A percentile compares a stretch with the other conserved stretches of the same genome.
Conservation (phyloP, 2,329 filamentous ascomycete species). For the Raffaelea ambrosiae region DNA sequence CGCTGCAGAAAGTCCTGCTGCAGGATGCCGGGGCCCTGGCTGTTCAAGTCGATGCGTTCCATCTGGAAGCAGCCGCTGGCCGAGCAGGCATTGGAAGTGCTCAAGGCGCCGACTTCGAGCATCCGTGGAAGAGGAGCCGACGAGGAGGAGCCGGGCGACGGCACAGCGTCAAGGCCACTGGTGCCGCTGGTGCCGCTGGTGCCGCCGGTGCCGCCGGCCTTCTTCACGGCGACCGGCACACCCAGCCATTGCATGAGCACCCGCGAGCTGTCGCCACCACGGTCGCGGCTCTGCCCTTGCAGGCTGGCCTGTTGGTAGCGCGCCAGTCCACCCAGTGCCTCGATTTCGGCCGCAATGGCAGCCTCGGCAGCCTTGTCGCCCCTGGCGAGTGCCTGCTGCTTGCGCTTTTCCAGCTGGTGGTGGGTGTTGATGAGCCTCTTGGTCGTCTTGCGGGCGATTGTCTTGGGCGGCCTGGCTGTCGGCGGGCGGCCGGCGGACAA, state of each 20-base stretch:
- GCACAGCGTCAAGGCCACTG: too few relatives aligned
- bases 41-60: constrained; percentile 82
- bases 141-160: too few relatives aligned
- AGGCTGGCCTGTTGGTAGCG: constrained; percentile 60
- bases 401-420: constrained; percentile 56
- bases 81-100: constrained; percentile 76
- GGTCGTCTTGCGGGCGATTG: constrained; percentile 57
- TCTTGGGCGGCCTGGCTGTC: constrained; percentile 38
- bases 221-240: constrained; percentile 17
- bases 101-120: constrained; percentile 85
- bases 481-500: constrained; percentile 49
- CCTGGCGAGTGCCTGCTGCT: constrained; percentile 43
- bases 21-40: constrained; percentile 69
- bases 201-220: constrained; percentile 12
- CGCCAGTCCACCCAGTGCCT: constrained; percentile 50
- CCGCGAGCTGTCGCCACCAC: constrained; percentile 59
- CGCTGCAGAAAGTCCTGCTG: constrained; percentile 93
- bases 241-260: constrained; percentile 56
- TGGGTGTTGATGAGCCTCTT: constrained; percentile 57
- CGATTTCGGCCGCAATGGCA: constrained; percentile 42
- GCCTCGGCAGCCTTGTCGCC: constrained; percentile 42
- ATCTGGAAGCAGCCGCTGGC: constrained; percentile 62
- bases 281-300: constrained; percentile 57
- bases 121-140: constrained; percentile 45
- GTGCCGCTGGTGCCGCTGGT: too few relatives aligned